These are phyloP conservation scores for Endocarpon pusillum DNA, from an alignment of 495 filamentous ascomycete genomes.

Conservation along the genomic window DNA sequence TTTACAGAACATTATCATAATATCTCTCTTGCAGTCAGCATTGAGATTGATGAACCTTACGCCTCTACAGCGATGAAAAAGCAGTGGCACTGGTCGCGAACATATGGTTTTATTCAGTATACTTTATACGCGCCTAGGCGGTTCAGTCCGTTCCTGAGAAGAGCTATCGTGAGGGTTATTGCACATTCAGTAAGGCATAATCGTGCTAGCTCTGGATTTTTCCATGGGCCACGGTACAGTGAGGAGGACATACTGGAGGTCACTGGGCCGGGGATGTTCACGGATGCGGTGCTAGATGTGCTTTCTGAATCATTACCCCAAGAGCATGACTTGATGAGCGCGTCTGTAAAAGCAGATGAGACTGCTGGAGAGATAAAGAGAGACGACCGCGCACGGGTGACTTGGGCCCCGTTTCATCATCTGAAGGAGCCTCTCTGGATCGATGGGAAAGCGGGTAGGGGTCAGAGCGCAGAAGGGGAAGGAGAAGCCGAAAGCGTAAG, in stretches of 20 bases:
- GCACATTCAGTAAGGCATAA: conserved; percentile 18
- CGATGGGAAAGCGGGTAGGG: conserved; percentile 5
- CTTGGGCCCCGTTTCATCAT: conserved; percentile 26
- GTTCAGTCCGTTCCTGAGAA: conserved; percentile 22
- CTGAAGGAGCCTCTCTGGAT: conserved; percentile 20
- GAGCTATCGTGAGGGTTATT: conserved; percentile 21
- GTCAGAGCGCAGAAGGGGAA: conserved; percentile 9
- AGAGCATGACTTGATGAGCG: conserved; percentile 14
- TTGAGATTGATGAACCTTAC: conserved; percentile 26
- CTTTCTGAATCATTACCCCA: conserved; percentile 19
- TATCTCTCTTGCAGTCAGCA: conserved; percentile 22
- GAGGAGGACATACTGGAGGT: conserved; percentile 19
- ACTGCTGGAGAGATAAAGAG: conserved; percentile 3
- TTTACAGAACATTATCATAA: conserved; percentile 12
- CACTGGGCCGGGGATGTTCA: conserved; percentile 25
- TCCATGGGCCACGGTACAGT: conserved; percentile 9
- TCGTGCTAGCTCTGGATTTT: conserved; percentile 4
- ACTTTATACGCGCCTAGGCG: conserved; percentile 23
- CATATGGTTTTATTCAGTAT: conserved; percentile 26
- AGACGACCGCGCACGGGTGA: no score
- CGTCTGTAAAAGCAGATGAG: conserved; percentile 16
- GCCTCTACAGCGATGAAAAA: conserved; percentile 19
- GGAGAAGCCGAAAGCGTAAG: conserved; percentile 13
- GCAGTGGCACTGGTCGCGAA: conserved; percentile 24
- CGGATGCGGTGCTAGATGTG: conserved; percentile 22